Percentiles rank a stretch among this genome's conserved stretches.
phyloP scores from a whole-genome alignment of 73 alveolate genomes.

The Blepharisma japonicum region DNA sequence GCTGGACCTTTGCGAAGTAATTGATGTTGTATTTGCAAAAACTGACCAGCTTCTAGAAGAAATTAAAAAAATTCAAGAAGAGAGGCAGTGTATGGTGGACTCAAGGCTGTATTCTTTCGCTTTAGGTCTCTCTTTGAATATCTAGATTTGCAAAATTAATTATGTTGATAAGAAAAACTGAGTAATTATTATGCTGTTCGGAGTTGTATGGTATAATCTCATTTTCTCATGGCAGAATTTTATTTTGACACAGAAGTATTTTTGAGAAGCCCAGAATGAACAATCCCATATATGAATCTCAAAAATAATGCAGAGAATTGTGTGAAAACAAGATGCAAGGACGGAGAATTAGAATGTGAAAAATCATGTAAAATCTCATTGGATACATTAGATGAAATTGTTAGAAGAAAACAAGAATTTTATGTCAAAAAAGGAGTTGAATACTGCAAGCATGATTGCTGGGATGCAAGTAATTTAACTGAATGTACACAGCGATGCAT shows the following conservation, averaged over 20 bases:
- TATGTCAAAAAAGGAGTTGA: conserved; percentile 27
- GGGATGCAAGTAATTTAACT: neutral
- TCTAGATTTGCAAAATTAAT: too few relatives aligned
- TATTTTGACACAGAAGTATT: neutral
- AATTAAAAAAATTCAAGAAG: too few relatives aligned
- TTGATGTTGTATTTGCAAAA: too few relatives aligned
- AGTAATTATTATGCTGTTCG: too few relatives aligned
- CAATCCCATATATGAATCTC: neutral
- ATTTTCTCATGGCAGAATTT: conserved; percentile 12
- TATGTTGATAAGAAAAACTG: too few relatives aligned
- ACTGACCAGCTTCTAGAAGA: too few relatives aligned
- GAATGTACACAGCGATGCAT: neutral
- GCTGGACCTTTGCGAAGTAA: too few relatives aligned
- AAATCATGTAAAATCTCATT: neutral
- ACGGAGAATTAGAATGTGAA: neutral
- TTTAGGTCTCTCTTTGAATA: too few relatives aligned
- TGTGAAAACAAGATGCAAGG: neutral
- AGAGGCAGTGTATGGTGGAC: too few relatives aligned
- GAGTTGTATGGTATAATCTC: too few relatives aligned
- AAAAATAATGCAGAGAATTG: neutral
- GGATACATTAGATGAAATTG: neutral
- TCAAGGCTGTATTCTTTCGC: too few relatives aligned
- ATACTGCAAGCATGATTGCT: conserved; percentile 12
- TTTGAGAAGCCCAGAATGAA: neutral
- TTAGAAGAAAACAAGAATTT: neutral